Evolutionary conservation across 2,329 filamentous ascomycete genomes (phyloP), one percentile per base, ranked within the genome.

Genomic region (Cercospora sp.): DNA sequence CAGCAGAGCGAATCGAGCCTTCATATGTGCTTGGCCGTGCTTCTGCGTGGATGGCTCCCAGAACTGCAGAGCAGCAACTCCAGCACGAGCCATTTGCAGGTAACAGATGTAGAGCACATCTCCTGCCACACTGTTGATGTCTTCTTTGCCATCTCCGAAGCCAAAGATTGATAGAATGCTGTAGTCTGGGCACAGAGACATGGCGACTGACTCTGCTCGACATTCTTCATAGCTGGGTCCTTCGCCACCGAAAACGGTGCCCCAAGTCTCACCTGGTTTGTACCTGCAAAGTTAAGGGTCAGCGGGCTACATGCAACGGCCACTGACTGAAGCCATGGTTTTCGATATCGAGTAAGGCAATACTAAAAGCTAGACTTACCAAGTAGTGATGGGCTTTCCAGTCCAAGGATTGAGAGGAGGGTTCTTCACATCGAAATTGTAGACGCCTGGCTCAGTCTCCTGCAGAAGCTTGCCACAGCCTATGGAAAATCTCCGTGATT

Each of bases 191-290:
- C 90, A 88, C 4, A 98, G 84, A 51, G 89, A 90, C 93, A 97
- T 97, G 62, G 94, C 94, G 10, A 97, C 94, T 75, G 93, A 91
- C 79, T 98, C 94, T 4, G 94, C 94, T 65, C 94, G 89, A 79
- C 94, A 98, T 80, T 98, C 94, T 81, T 98, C 94, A 76, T 97
- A 97, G 16, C 90, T 92, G 3, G 91, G 92, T 43, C 94, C 93
- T 71, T 96, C 88, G 69, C 91, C 71, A 28, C 94, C 93, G 77
- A 98, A 98, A 0, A 97, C 92, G 5, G 90, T 93, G 66, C 92
- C 91, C 94, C 94, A 98, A 0, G 94, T 98, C 80, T 97, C 92
- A 2, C 93, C 93, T 2, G 93, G 93, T 81, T 95, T 97, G 83
- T 98, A 98, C 53, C 53, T 58, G 28, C 2, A 16, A 30, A 30